Evolutionary conservation across 1,284 basidiomycete genomes (phyloP).

Genomic region (Rhodotorula sp.): DNA sequence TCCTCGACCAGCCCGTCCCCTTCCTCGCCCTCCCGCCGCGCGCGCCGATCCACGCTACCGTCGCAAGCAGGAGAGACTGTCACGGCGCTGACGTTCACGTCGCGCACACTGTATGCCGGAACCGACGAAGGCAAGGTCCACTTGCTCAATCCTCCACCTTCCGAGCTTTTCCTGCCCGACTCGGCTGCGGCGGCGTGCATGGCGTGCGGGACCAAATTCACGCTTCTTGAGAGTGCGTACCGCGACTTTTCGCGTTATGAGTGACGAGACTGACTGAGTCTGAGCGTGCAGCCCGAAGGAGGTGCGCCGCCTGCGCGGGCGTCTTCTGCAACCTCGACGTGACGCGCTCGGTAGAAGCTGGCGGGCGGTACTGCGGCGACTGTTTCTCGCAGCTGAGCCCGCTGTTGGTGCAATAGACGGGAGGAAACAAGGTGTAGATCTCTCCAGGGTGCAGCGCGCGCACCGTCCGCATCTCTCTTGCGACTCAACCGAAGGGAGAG

Average conservation of each 20-base stretch:
- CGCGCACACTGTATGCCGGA: slow-evolving; percentile 18
- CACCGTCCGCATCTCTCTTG: too few relatives aligned
- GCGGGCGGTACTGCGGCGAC: slow-evolving; percentile 15
- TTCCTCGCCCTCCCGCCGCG: not conserved
- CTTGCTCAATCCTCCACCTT: slow-evolving; percentile 14
- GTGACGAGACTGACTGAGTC: too few relatives aligned
- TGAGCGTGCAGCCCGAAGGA: not conserved
- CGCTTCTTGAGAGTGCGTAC: slow-evolving; percentile 15
- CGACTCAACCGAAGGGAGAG: too few relatives aligned
- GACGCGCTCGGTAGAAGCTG: slow-evolving; percentile 19
- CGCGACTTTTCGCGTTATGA: too few relatives aligned
- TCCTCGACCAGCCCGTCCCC: not conserved
- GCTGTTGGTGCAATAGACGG: not conserved
- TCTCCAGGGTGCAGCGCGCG: too few relatives aligned
- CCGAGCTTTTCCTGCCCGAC: slow-evolving; percentile 18
- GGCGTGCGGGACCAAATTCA: slow-evolving; percentile 10
- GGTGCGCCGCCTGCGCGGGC: slow-evolving; percentile 17
- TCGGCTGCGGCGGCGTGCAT: slow-evolving; percentile 9
- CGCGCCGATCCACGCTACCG: not conserved
- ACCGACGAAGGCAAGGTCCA: not conserved
- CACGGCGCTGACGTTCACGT: slow-evolving; percentile 16
- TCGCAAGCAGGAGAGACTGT: not conserved
- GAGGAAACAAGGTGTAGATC: too few relatives aligned
- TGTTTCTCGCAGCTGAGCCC: slow-evolving; percentile 12
- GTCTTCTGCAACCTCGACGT: slow-evolving; percentile 14